These are phyloP conservation scores for Fusarium sp. DNA, from an alignment of 2,329 filamentous ascomycete genomes.

Conservation along the genomic window DNA sequence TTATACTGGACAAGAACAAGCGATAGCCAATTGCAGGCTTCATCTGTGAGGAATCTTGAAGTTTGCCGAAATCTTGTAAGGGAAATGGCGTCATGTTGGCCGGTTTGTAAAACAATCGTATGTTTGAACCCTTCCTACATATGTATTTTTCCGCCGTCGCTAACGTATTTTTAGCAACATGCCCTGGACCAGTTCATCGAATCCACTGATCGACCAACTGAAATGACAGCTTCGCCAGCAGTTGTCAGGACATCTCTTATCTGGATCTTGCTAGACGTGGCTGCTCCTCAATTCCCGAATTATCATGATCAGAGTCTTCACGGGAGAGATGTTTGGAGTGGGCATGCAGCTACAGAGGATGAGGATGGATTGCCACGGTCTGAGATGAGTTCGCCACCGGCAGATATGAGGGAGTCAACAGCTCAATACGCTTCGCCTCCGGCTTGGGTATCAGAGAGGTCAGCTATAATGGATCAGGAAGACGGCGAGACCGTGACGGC, in stretches of 20 bases:
- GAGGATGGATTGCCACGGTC: background rate
- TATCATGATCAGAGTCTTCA: background rate
- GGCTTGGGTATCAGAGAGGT: slow-evolving; percentile 3
- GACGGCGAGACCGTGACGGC: fast-evolving
- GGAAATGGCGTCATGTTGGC: slow-evolving; percentile 24
- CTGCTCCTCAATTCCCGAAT: slow-evolving; percentile 23
- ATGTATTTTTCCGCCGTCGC: fast-evolving
- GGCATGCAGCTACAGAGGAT: fast-evolving
- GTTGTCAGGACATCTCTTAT: slow-evolving; percentile 15
- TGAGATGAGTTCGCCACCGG: background rate
- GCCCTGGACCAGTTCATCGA: slow-evolving; percentile 18
- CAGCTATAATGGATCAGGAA: background rate
- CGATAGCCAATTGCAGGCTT: background rate
- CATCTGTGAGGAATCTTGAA: slow-evolving; percentile 7
- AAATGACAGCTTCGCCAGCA: background rate
- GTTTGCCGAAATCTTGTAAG: slow-evolving; percentile 17
- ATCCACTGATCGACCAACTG: background rate
- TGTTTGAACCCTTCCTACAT: background rate
- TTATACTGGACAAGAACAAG: slow-evolving; percentile 14
- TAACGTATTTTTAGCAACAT: background rate
- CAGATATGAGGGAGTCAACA: slow-evolving; percentile 32
- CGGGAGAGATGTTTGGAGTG: background rate
- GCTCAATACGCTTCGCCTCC: slow-evolving; percentile 33
- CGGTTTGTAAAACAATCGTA: slow-evolving; percentile 20
- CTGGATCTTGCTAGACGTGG: slow-evolving; percentile 23